Evolutionary conservation across 148 eudicot genomes (phyloP), one percentile per base, ranked within the genome.

Genomic region (Cornus controversa): DNA sequence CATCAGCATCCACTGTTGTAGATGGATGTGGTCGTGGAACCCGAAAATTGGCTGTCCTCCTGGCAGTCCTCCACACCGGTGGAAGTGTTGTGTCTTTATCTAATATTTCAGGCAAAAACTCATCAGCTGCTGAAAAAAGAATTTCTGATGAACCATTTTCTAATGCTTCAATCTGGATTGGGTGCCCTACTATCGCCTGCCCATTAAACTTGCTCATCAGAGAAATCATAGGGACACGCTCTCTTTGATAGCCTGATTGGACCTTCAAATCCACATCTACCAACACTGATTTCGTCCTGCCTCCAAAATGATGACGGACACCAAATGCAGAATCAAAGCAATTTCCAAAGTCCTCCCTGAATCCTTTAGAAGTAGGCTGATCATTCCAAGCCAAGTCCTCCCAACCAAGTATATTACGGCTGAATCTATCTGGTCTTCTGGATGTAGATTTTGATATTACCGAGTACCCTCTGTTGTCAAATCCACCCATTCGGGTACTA

Each of bases 131-230:
- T 25, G 84, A 80, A 25, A 89, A 69, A 67, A 86, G 82, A 71
- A 70, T 73, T 54, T 93, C 91, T n/a, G 97, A 83, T 50, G 88
- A 83, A 70, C 94, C 96, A 70, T 86, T 86, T 76, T 86, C 93
- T 67, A 96, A 88, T 71, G 85, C 77, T 85, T 92, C 98, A 74
- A 96, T 82, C 82, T 89, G 98, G 81, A 96, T 82, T 29, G 99
- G 99, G 71, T 96, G 97, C 70, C 99, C 99, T 66, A 96, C 81
- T 53, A 96, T 96, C 50, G 99, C 97, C 86, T 93, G 86, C 47
- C 97, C 98, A 80, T 93, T 96, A 72, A 92, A 67, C 90, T 89
- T 93, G 82, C 99, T 96, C 91, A 85, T 92, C 72, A 96, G 78
- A 27, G 99, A 96, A 82, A 96, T 94, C 89, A 93, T 85, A 40